A percentile compares a stretch with the other conserved stretches of the same genome.
Conservation (phyloP, 805 yeast species). For the Danielozyma ontarioensis region DNA sequence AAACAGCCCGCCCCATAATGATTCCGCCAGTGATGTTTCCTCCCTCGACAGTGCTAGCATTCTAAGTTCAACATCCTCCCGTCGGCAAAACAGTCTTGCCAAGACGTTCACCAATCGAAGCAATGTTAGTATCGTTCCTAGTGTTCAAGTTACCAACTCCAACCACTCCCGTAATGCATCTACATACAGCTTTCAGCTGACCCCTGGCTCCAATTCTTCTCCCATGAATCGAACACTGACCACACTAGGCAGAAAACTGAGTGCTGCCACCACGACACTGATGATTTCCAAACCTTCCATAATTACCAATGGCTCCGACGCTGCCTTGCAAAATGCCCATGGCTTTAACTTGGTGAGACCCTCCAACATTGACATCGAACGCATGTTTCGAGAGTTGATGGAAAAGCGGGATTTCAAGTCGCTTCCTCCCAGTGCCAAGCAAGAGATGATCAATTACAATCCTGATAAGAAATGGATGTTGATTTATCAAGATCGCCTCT, state of each 20-base stretch:
- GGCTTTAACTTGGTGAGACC: constrained; percentile 58
- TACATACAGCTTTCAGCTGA: constrained; percentile 31
- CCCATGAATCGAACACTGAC: constrained; percentile 10
- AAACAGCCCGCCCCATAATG: constrained; percentile 11
- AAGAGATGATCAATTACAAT: constrained; percentile 70
- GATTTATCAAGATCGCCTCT: constrained; percentile 76
- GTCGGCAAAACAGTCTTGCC: constrained; percentile 9
- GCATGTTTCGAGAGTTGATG: constrained; percentile 75
- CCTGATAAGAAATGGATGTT: constrained; percentile 87
- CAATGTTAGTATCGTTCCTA: constrained; percentile 23
- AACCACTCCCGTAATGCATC: constrained; percentile 37
- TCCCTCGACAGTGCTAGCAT: constrained; percentile 29
- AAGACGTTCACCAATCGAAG: constrained; percentile 9
- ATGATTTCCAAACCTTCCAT: constrained; percentile 24
- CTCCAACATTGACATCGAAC: constrained; percentile 59
- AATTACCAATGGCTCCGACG: constrained; percentile 11
- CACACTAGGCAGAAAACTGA: constrained; percentile 5
- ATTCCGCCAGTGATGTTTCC: constrained; percentile 23
- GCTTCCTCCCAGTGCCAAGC: constrained; percentile 66
- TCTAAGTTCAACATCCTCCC: constrained; percentile 11
- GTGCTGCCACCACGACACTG: constrained; percentile 13
- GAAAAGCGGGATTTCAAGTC: constrained; percentile 71
- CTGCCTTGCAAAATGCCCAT: constrained; percentile 7
- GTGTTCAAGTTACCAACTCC: constrained; percentile 25
- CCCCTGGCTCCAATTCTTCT: constrained; percentile 12